Evolutionary conservation across 1,284 basidiomycete species (phyloP), one percentile per base, ranked within the genome.

Genomic region (Cutaneotrichosporon cyanovorans): DNA sequence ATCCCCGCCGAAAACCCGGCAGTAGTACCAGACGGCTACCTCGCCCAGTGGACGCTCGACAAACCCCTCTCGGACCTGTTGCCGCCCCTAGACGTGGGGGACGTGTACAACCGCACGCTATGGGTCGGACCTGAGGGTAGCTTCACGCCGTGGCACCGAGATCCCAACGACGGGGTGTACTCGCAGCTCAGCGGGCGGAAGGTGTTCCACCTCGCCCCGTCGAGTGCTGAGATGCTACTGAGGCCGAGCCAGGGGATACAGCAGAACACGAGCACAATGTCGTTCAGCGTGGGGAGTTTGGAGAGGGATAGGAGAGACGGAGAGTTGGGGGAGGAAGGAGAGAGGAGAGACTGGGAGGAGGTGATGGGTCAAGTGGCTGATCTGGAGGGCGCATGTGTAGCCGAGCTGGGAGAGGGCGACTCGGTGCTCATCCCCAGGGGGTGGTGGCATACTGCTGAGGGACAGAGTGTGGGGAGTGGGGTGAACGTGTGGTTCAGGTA

Each of bases 401-500:
- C 65, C 7, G 28, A 40, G 1, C 42, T 69, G 8, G 40, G 42
- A 6, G 39, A 52, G 21, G 68, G 68, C 18, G 62, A 68, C 23
- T 56, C 53, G n/a, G 55, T 69, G 16, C 51, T 69, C 30, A 57
- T 69, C 18, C 68, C 68, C 6, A 58, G 63, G 36, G 63, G 66
- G 22, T 69, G 68, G 68, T 68, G 62, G 63, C 66, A 69, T 55
- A 51, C 54, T 11, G 66, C 66, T 4, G 62, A 65, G 45, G 55
- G 57, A 5, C 57, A 58, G 51, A 53, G 5, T 43, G 53, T 45
- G 35, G 31, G 58, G 54, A 25, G 68, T 11, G 68, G 68, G 3
- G 63, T 68, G 0, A 61, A 62, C 30, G 65, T 62, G 19, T 69
- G 68, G 68, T 69, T 69, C 45, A 50, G 61, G 48, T 69, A 46